These are phyloP conservation scores for Gamarada debralockiae DNA, from an alignment of 495 filamentous ascomycete species.

Conservation along the genomic window DNA sequence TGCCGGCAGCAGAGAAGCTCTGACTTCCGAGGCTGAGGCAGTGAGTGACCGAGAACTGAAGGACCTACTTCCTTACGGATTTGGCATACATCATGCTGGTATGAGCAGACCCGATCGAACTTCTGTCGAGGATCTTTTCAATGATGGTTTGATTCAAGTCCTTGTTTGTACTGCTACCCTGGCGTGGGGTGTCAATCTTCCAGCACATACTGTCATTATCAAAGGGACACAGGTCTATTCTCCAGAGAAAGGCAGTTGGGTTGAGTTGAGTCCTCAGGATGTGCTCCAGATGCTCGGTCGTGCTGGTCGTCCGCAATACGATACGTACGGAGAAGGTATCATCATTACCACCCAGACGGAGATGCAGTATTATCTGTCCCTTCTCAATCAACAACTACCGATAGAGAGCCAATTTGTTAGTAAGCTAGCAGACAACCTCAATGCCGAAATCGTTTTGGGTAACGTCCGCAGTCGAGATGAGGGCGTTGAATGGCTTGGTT, in stretches of 20 bases:
- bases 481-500: conserved; percentile 96
- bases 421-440: conserved; percentile 93
- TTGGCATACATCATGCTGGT: conserved; percentile 97
- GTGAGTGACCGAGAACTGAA: conserved; percentile 87
- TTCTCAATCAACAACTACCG: conserved; percentile 94
- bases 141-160: conserved; percentile 86
- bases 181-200: conserved; percentile 94
- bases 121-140: conserved; percentile 92
- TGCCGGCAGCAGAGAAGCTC: conserved; percentile 83
- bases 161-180: conserved; percentile 95
- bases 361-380: conserved; percentile 93
- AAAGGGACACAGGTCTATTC: conserved; percentile 98
- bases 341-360: conserved; percentile 95
- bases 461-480: conserved; percentile 93
- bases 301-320: conserved; percentile 93
- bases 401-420: conserved; percentile 96
- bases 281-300: conserved; percentile 98
- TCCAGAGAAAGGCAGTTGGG: conserved; percentile 97
- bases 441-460: conserved; percentile 93
- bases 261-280: conserved; percentile 95
- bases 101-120: conserved; percentile 91
- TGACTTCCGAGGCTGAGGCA: conserved; percentile 78
- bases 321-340: conserved; percentile 96
- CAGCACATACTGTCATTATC: conserved; percentile 93
- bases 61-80: conserved; percentile 91